Evolutionary conservation across 1,284 basidiomycete species (phyloP), one percentile per base, ranked within the genome.

Genomic region (Cystobasidium pallidum): DNA sequence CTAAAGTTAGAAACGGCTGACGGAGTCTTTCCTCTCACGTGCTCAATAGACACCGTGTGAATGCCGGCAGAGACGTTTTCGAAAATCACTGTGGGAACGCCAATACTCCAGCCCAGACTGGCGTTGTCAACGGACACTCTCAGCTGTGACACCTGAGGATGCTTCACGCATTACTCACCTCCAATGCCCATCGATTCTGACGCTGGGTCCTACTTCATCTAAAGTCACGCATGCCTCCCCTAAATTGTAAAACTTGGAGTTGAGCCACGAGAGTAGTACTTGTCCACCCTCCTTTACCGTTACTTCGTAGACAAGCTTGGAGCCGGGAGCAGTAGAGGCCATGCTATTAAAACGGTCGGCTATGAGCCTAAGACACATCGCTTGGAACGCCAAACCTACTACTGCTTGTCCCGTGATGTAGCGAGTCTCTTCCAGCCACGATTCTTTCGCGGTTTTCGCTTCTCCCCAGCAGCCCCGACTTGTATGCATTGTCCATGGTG

Each of bases 81-180:
- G 34, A 77, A 77, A 32, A 75, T n/a, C 36, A 68, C 66, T 7
- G 73, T 74, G 11, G 76, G 76, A 0, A 77, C 75, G 28, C 76
- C 76, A 52, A 77, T 76, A n/a, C 61, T 66, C 76, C 76, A 77
- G 13, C 76, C 75, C 2, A 75, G 51, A 41, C 58, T 61, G 39
- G 1, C n/a, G 41, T 36, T 7, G 26, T 6, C 7, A 15, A 8
- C 43, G 19, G 36, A 13, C 13, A 39, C n/a, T n/a, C 39, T 41
- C 39, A 45, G 43, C 43, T 3, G 19, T 45, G 43, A 17, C n/a
- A 4, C 21, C 3, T 10, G 49, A 10, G 26, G 24, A 51, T 2
- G 17, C 49, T 24, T 51, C 21, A 26, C 21, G 45, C 8, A 26
- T 6, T 24, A 61, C 58, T 28, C 24, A 61, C 58, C 45, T 39